A percentile compares a stretch with the other conserved stretches of the same genome.
phyloP scores from a whole-genome alignment of 2,329 filamentous ascomycete species.

The Aspergillus pseudonomiae region DNA sequence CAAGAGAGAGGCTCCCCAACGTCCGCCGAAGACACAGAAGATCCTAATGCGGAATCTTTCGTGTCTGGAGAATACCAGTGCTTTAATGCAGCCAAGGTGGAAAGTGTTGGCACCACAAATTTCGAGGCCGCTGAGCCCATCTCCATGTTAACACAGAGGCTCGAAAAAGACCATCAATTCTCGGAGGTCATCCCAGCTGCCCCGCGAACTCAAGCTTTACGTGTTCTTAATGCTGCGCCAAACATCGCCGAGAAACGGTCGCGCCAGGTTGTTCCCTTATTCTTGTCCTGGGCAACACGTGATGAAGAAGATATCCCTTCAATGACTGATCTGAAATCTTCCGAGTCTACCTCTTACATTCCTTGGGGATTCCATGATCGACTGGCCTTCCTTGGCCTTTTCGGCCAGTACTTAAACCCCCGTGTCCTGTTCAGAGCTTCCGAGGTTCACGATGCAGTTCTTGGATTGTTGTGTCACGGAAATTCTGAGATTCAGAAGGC shows the following conservation, averaged over 20 bases:
- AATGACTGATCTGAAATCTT: conserved; percentile 17
- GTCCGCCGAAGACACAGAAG: conserved; percentile 29
- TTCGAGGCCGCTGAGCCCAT: conserved; percentile 58
- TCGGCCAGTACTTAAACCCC: conserved; percentile 84
- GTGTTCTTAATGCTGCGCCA: conserved; percentile 73
- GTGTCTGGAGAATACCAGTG: conserved; percentile 72
- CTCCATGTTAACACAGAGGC: conserved; percentile 63
- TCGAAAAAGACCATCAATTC: conserved; percentile 63
- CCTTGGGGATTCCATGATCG: conserved; percentile 66
- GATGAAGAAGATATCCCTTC: conserved; percentile 47
- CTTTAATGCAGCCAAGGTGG: conserved; percentile 68
- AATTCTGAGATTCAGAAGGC: conserved; percentile 87
- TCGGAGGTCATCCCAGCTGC: conserved; percentile 43
- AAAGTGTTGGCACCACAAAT: conserved; percentile 54
- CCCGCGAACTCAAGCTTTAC: conserved; percentile 76
- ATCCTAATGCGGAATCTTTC: conserved; percentile 26
- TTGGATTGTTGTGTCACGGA: conserved; percentile 80
- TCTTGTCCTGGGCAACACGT: conserved; percentile 76
- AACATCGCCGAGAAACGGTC: conserved; percentile 83
- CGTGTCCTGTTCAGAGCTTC: conserved; percentile 76
- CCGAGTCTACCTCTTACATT: conserved; percentile 21
- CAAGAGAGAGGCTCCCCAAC: conserved; percentile 34
- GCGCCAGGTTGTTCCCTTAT: conserved; percentile 79
- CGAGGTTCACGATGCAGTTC: conserved; percentile 74
- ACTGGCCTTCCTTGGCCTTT: conserved; percentile 78